Base-by-base conservation (phyloP, 2,329 filamentous ascomycete genomes). In the Fusarium acutatum region DNA sequence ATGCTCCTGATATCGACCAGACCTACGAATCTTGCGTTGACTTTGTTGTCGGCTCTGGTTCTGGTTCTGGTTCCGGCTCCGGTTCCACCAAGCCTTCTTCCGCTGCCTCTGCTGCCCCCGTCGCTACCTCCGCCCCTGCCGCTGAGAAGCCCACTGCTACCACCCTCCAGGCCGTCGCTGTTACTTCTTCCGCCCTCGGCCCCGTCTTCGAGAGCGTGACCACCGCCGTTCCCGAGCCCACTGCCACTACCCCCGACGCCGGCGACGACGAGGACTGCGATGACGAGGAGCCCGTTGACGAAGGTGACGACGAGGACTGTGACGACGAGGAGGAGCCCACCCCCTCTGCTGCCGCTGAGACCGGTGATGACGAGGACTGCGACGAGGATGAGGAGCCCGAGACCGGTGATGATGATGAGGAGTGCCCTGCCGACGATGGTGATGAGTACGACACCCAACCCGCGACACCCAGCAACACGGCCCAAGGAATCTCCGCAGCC, bases 21-120 rank as follows among this genome's bases (percentile, higher is more conserved):
- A 91, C 89, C 17, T 92, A 92, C 78, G 87, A 90, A 82, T 85
- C 86, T 56, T 92, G 90, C 80, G 82, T 91, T 58, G 90, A 92
- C 77, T 91, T 92, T 56, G 77, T 77, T 34, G 72, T 80, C 24
- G 63, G 41, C 26, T 52, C 69, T 20, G 65, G 49, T 3, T 60
- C 71, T 12, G 60, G 71, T 0, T 56, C 69, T 15, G 60, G 59
- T 5, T 54, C 62, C 10, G 60, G 59, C 3, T 54, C 62, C 13
- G 60, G 58, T 7, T 49, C 63, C 6, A 34, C 69, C 20, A 44
- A 67, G 26, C 44, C 73, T n/a, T 72, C 47, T 60, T 37, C 74
- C 26, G 60, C 62, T 37, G 58, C 53, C 40, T 62, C 56, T 35
- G 58, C 52, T 30, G 58, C 64, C 30, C 41, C 74, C 35, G 52